phyloP scores from a whole-genome alignment of 805 yeast species.

The Jamesozyma jinghongensis region DNA sequence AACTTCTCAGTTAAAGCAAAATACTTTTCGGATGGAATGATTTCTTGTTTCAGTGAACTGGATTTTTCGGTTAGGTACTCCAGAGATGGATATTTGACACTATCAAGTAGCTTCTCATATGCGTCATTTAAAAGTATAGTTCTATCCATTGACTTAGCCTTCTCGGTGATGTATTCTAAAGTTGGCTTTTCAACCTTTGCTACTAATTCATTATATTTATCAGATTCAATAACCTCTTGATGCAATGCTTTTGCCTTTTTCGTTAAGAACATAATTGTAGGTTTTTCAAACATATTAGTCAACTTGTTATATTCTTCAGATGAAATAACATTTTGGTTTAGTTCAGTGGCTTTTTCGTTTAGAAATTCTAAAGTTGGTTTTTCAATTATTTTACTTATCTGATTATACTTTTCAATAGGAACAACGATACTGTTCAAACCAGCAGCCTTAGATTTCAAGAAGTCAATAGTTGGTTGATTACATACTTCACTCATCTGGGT shows the following conservation, averaged over 20 bases:
- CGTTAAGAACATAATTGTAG: not conserved
- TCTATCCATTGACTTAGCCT: constrained; percentile 13
- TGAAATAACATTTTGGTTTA: constrained; percentile 9
- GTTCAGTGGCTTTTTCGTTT: constrained; percentile 6
- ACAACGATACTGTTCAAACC: constrained; percentile 18
- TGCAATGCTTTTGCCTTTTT: constrained; percentile 12
- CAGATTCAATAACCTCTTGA: constrained; percentile 15
- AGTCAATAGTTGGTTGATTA: constrained; percentile 11
- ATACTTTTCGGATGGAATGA: not conserved
- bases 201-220: constrained; percentile 8
- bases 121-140: constrained; percentile 4
- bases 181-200: constrained; percentile 8
- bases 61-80: not conserved
- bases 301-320: not conserved
- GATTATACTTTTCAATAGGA: constrained; percentile 6
- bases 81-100: not conserved
- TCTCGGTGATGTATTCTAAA: constrained; percentile 7
- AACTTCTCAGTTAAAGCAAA: not conserved
- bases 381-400: constrained; percentile 5
- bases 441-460: constrained; percentile 8
- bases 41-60: not conserved
- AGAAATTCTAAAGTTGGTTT: constrained; percentile 9
- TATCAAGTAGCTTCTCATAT: not conserved
- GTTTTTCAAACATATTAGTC: not conserved
- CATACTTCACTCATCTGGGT: constrained; percentile 7